Evolutionary conservation across 768 basidiomycete genomes (phyloP), one percentile per base, ranked within the genome.

Genomic region (Cystofilobasidium ferigula): DNA sequence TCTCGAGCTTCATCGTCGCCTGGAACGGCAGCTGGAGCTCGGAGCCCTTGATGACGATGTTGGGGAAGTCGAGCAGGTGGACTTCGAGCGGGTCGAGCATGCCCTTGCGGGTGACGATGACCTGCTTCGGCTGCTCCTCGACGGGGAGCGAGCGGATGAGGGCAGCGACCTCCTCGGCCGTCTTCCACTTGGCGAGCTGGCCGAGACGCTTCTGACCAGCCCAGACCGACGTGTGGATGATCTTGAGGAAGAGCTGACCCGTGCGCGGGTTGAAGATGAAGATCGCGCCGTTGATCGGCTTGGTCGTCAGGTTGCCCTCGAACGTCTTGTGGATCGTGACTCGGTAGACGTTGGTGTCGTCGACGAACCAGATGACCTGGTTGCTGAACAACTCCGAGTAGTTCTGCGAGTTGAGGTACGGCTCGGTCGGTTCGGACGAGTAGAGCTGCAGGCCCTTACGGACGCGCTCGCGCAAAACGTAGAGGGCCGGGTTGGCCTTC

Each of bases 141-240:
- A 99, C 95, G n/a, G 95, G 95, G 18, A 98, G 79, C 35, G 95
- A 98, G 64, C 95, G 89, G 70, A 98, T 88, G 71, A 98, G 78
- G 0, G 95, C 95, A 40, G 95, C 95, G 13, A 98, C 95, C 86
- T 99, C 95, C 84, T 99, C 95, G 22, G 95, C 95, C 8, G 94
- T 97, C 80, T 95, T 95, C 93, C 95, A 98, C 79, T 98, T 99
- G 42, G 95, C 95, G 58, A 98, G 82, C 77, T 99, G 95, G 64
- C 95, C 95, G 57, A 99, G 84, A 86, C 95, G 95, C 77, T 99
- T 99, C 78, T 99, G 95, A 73, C 95, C 95, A 64, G 95, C 95
- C 95, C 95, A 99, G n/a, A 98, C 95, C 73, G 93, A 97, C 3
- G 95, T 99, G 76, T 99, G 95, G 69, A 99, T 99, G 77, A 99